Percentiles rank a stretch among this genome's conserved stretches.
Evolutionary conservation across 1,139 yeast genomes (phyloP).

Genomic region (Yamadazyma conglobata): DNA sequence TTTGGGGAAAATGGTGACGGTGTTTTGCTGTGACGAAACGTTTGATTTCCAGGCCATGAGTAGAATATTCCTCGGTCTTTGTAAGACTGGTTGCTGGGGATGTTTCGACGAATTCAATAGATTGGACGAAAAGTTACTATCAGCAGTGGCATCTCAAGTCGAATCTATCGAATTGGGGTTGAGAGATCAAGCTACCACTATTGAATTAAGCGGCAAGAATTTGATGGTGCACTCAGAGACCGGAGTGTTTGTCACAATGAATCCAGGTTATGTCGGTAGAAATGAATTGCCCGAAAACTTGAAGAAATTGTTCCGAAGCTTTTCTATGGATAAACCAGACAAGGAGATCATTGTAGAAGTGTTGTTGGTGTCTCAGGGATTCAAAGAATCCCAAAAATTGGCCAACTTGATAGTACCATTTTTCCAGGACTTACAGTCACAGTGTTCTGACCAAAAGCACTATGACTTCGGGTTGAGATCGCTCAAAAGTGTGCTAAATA

Average conservation of each 20-base stretch:
- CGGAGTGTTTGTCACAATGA: constrained; percentile 87
- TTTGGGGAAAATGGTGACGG: constrained; percentile 78
- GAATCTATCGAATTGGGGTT: constrained; percentile 66
- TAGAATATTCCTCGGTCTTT: constrained; percentile 75
- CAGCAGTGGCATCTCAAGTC: constrained; percentile 83
- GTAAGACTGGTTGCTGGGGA: constrained; percentile 90
- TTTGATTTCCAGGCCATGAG: constrained; percentile 83
- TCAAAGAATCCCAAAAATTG: constrained; percentile 44
- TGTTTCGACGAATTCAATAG: constrained; percentile 96
- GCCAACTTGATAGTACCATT: constrained; percentile 54
- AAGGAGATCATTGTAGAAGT: constrained; percentile 67
- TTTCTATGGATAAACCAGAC: constrained; percentile 77
- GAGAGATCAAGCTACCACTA: constrained; percentile 15
- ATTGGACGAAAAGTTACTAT: constrained; percentile 63
- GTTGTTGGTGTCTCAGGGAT: constrained; percentile 71
- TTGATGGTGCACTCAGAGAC: constrained; percentile 48
- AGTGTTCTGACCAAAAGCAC: constrained; percentile 58
- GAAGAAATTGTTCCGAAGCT: constrained; percentile 71
- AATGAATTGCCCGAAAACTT: constrained; percentile 81
- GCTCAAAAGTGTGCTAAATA: constrained; percentile 59
- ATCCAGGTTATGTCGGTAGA: constrained; percentile 87
- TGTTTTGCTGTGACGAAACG: constrained; percentile 87
- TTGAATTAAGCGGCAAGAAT: constrained; percentile 50
- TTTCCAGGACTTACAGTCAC: constrained; percentile 39
- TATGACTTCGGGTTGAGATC: constrained; percentile 92